Base-by-base conservation (phyloP, 225 moss, liverwort and hornwort genomes). In the Takakia lepidozioides region DNA sequence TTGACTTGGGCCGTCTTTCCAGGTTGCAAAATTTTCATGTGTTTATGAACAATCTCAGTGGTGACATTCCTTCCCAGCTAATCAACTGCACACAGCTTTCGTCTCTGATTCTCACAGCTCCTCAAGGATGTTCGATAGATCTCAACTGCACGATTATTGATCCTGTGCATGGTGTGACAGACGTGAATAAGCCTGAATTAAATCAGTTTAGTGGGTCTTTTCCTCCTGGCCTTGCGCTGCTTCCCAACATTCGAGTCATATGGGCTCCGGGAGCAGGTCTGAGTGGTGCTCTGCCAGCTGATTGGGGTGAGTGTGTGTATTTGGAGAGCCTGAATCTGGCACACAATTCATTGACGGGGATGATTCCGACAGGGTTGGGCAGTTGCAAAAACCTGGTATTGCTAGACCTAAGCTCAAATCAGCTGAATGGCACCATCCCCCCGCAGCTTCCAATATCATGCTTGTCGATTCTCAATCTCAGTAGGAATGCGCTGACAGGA, bases 221-320 rank as follows among this genome's bases (percentile, higher is more conserved):
- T 54, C 87, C 92, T 58, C 59, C 71, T n/a, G 57, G 68, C 34
- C 68, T 87, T 41, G 67, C 65, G 7, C 47, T 62, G 24, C 85
- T 92, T 28, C 82, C 84, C 45, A 60, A 29, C 24, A 65, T 92
- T 29, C 67, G 72, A 23, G 74, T 82, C 45, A 68, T 87, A 29
- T 92, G 92, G 92, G 92, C 70, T 0, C 92, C 87, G 10, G 70
- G 51, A 16, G 80, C 79, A 3, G 91, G 81, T 27, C 48, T 91
- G 5, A 76, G 51, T 50, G 87, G 67, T 50, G 15, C 43, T 27
- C 49, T 89, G 24, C 88, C 85, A 38, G 55, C 42, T 6, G 68
- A 76, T 27, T 76, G 82, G 85, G 82, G 79, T 37, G 32, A 41
- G 38, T 85, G 82, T 60, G 38, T 57, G 4, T 25, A 61, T 27